A percentile compares a stretch with the other conserved stretches of the same genome.
Evolutionary conservation across 2,329 filamentous ascomycete genomes (phyloP).

Genomic region (Zymoseptoria pseudotritici): DNA sequence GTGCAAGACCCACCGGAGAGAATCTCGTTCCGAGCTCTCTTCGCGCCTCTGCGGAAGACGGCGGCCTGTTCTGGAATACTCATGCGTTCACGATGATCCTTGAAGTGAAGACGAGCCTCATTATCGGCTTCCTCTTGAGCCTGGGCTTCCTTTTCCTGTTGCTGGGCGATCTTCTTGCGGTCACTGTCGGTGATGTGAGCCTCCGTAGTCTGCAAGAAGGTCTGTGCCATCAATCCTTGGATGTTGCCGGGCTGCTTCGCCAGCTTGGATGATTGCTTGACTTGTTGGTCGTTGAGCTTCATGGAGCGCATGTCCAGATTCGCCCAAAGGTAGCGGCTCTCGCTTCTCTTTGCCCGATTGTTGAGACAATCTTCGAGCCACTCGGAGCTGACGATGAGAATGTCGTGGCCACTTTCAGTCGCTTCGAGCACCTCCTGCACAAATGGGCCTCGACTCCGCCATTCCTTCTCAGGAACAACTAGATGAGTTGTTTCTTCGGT

Average conservation of each 20-base stretch:
- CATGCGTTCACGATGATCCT: constrained; percentile 14
- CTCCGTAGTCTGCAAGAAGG: constrained; percentile 32
- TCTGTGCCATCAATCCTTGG: constrained; percentile 16
- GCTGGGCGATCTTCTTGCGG: constrained; percentile 24
- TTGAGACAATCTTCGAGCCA: constrained; percentile 46
- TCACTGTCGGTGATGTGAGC: constrained; percentile 20
- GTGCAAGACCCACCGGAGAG: constrained; percentile 30
- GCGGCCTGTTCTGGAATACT: constrained; percentile 14
- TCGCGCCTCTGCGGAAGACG: constrained; percentile 19
- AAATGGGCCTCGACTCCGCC: constrained; percentile 23
- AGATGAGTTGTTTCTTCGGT: constrained; percentile 60
- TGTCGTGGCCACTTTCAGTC: constrained; percentile 8
- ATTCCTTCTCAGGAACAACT: constrained; percentile 57
- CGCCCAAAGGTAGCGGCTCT: constrained; percentile 31
- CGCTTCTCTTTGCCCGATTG: constrained; percentile 24
- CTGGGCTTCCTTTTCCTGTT: constrained; percentile 8
- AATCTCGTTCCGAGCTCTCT: constrained; percentile 22
- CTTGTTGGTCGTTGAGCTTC: constrained; percentile 27
- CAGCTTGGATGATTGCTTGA: constrained; percentile 8
- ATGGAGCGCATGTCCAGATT: constrained; percentile 5
- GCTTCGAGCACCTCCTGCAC: constrained; percentile 9
- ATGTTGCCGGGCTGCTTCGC: constrained; percentile 17
- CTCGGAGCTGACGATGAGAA: constrained; percentile 35
- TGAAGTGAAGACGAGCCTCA: constrained; percentile 5
- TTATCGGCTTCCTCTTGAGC: constrained; percentile 18